Base-by-base conservation (phyloP, 192 early-diverging fungal species). In the Coemansia sp. region DNA sequence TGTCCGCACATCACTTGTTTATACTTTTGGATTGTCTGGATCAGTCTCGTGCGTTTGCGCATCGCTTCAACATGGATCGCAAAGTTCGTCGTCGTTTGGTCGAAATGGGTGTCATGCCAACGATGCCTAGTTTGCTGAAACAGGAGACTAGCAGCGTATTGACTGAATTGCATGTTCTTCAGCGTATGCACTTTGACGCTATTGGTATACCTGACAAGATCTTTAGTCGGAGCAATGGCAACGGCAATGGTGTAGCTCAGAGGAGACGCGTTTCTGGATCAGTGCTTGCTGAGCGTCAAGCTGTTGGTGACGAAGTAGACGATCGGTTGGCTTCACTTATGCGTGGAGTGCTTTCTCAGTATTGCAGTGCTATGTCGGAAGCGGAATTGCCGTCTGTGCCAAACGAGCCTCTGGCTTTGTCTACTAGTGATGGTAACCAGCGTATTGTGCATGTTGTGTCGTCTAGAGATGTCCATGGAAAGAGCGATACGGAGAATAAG, bases 61-160 rank as follows among this genome's bases (percentile, higher is more conserved):
- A 87, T 50, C 68, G 85, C 29, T 97, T 97, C 69, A 95, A 97
- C 68, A 76, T 70, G 51, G 86, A 93, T 69, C 84, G 75, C 50
- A 86, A 89, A 45, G 85, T 96, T 30, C 89, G 96, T 8, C 84
- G 91, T 51, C 89, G 91, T 17, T 84, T 97, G 60, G 69, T 92
- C 72, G 84, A 88, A 77, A 72, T 86, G 86, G 93, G 94, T 12
- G 92, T 93, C 29, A 94, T 95, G 86, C 88, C 92, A 18, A 92
- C 94, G 45, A 69, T 96, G 64, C 96, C 96, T 18, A 95, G 95
- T 60, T 64, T 97, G 48, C 85, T 96, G 28, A 95, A 93, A 67
- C 94, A 95, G 72, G 96, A 97, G 76, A 93, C 94, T 12, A 82
- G 76, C 29, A 89, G 84, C 68, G 85, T 87, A 51, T 79, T 88